Evolutionary conservation across 495 filamentous ascomycete genomes (phyloP), one percentile per base, ranked within the genome.

Genomic region (Hyaloscypha finlandica): DNA sequence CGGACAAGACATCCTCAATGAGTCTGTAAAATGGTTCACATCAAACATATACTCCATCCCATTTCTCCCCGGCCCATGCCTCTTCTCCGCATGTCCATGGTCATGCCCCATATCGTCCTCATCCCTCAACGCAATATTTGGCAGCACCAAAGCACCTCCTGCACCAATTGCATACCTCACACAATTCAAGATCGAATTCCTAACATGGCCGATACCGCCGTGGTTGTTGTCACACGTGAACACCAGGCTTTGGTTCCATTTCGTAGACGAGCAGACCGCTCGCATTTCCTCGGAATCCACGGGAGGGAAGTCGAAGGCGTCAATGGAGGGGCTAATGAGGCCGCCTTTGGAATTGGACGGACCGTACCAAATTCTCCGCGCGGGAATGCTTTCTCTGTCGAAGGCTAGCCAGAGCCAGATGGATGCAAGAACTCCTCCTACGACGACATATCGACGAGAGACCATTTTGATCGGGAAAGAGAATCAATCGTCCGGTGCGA

Each of bases 91-190:
- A 61, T 63, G 48, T 1, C n/a, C 4, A n/a, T 66, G 56, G 1
- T 61, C 45, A 33, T 60, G 35, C 22, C 25, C 65, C 48, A 60
- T 54, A 29, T 66, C 64, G 45, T 68, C 59, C 14, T 58, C 59
- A 25, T 63, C 65, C 33, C 70, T 55, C 54, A 68, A 20, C 11
- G 71, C 64, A 63, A 73, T 73, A 22, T 39, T 65, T 1, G 71
- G 71, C 8, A 73, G 29, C 11, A 73, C 66, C 29, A 69, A 25
- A 33, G 33, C 59, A 52, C 63, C 73, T 25, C 73, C 73, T 0
- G 71, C 73, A n/a, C 62, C 66, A 52, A 75, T 73, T 1, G 73
- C 71, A 64, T 73, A 75, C 4, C 73, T 63, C 0, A 73, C 67
- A 58, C 73, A 75, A 60, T 68, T 70, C n/a, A 73, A 29, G 22